Evolutionary conservation across 2,329 filamentous ascomycete species (phyloP), one percentile per base, ranked within the genome.

Genomic region (Fonsecaea monophora): DNA sequence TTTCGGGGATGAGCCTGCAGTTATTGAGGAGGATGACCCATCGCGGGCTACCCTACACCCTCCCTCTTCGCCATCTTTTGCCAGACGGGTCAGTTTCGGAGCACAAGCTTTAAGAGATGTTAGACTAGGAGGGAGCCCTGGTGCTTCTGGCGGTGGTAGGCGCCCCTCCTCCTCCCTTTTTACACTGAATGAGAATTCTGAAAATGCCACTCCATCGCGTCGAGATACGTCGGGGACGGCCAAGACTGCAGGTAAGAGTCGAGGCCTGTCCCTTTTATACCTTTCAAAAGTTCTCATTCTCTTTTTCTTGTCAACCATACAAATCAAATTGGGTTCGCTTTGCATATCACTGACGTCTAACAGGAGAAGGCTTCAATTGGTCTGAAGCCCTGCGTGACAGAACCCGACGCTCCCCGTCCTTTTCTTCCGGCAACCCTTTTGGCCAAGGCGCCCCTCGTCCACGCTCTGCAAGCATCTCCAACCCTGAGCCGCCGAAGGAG

Each of bases 361-460:
- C 87, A 94, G 91, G 92, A 85, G 92, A 95, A 85, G 92, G 92
- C 79, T 97, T 96, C 86, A 96, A 96, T 82, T 97, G 94, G 91
- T 92, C 92, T 77, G 94, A 97, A 83, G 94, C 96, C 83, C 88
- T 97, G 84, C 92, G 93, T 80, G 90, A 89, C 75, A 91, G 94
- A 77, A 94, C 94, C 74, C 92, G 96, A 82, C 94, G 92, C 80
- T 90, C 88, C 60, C 81, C 81, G 57, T 83, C 81, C 60, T 68
- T 82, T 66, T 74, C 78, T 37, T 73, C 75, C 25, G 71, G 62
- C 75, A 73, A 81, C 79, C 74, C 65, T 64, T 75, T 61, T 53
- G 34, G 53, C 10, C 58, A 60, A 25, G 60, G 64, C 1, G 40
- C 65, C 42, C 45, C 58, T 62, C 73, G 62, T 55, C 67, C 66